Evolutionary conservation across 495 filamentous ascomycete genomes (phyloP), one percentile per base, ranked within the genome.

Genomic region (Lepraria neglecta): DNA sequence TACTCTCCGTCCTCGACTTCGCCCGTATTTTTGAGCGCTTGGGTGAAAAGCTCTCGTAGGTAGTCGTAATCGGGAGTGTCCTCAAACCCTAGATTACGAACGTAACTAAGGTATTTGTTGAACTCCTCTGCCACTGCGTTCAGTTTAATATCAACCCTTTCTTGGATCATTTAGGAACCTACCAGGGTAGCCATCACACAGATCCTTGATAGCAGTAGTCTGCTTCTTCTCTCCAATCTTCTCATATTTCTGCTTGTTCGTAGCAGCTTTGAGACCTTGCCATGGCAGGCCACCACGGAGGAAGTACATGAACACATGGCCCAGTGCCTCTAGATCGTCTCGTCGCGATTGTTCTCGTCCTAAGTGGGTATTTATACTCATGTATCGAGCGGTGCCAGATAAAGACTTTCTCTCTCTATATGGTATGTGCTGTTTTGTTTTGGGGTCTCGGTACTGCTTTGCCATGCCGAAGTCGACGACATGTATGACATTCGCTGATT

Each of bases 211-310:
- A 0, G 84, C 82, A 28, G 94, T 97, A 0, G 92, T 96, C 77
- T 97, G 94, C 77, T 99, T 99, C 87, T 97, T 97, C 77, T 99
- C 95, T 35, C 94, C 94, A 74, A 99, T 99, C 79, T 97, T 97
- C 76, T 99, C 94, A 67, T 99, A 99, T 77, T 99, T 99, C 72
- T 99, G 94, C 83, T 99, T 99, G 79, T 99, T 99, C 62, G 94
- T 99, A 19, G 95, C 95, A 72, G 94, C 94, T 78, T 97, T 97
- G 69, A 99, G 78, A 55, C 94, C 94, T 76, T 99, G 94, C 94
- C 94, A 99, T 21, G 94, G 94, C 61, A 99, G 80, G 57, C 95
- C 95, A 61, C 94, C 94, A 53, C 95, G 80, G 64, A 99, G 78
- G 78, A 99, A 99, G 78, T 99, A 99, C 89, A 99, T 92, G 78